Percentiles rank a stretch among this genome's conserved stretches.
These are phyloP conservation scores for Colletotrichum camelliae DNA, from an alignment of 2,329 filamentous ascomycete species.

Conservation along the genomic window DNA sequence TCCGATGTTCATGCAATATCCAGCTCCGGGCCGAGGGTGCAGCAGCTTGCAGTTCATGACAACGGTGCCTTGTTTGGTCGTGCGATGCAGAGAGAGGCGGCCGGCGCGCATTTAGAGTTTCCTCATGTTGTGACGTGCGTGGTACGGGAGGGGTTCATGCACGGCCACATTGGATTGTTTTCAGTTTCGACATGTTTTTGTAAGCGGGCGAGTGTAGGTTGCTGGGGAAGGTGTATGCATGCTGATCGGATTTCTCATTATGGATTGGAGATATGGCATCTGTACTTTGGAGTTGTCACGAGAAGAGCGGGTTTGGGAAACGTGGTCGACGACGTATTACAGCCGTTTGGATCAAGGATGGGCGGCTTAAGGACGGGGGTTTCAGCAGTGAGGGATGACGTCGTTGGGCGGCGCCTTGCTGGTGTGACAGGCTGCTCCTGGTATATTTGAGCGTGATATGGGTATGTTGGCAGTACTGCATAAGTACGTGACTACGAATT, in stretches of 20 bases:
- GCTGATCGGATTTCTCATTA: fast-evolving
- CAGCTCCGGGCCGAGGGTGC: neutral
- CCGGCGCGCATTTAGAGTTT: neutral
- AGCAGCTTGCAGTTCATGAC: neutral
- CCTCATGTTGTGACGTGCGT: slow-evolving; percentile 5
- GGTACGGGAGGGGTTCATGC: neutral
- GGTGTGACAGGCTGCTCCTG: neutral
- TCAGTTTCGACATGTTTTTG: neutral
- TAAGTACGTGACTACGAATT: neutral
- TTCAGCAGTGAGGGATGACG: slow-evolving; percentile 8
- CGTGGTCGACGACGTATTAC: neutral
- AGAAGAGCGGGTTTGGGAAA: neutral
- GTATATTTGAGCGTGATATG: neutral
- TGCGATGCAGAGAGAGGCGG: neutral
- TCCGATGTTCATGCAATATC: neutral
- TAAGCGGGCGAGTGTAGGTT: neutral
- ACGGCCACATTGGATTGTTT: neutral
- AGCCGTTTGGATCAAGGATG: neutral
- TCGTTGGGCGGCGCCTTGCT: neutral
- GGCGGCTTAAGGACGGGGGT: neutral
- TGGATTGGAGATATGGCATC: fast-evolving
- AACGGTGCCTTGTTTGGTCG: neutral
- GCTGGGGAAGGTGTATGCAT: fast-evolving
- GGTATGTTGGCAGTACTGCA: neutral
- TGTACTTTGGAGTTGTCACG: neutral